Evolutionary conservation across 495 filamentous ascomycete genomes (phyloP), one percentile per base, ranked within the genome.

Genomic region (Cercophora samala): DNA sequence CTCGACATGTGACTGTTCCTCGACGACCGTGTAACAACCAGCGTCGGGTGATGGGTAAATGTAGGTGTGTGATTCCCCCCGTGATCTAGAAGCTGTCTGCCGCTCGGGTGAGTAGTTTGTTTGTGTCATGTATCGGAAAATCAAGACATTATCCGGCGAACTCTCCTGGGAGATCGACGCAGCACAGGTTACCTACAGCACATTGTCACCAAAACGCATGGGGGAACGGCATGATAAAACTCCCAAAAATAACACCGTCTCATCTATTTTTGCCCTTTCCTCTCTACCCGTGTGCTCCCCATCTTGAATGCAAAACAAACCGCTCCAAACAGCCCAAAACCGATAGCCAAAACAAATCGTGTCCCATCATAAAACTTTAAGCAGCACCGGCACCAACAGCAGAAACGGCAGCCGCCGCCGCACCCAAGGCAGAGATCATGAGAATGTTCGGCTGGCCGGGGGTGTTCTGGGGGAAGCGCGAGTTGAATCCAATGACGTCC

Each of bases 401-500:
- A 6, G 60, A 62, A 21, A 70, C 68, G 1, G 68, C 68, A 4
- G 68, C 68, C 6, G 62, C 64, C 0, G 68, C 68, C 9, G 54
- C 54, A 23, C 68, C 68, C 15, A 70, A 21, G 5, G 68, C 64
- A 18, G 64, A 62, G 5, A 67, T 17, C 68, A 70, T 70, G 37
- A 91, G 68, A 13, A 89, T 66, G 68, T 91, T 91, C 22, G 76
- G 72, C 64, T 77, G 55, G 4, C 84, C 87, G 0, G 83, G 80
- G 0, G 72, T 68, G 69, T 88, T 88, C 74, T 91, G 89, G 1
- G 82, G 84, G 69, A 82, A 86, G 1, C 89, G 78, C 8, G 85
- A 77, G 77, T 91, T 91, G 77, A 87, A 90, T 67, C 85, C 87
- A 60, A 90, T 76, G 19, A 90, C 78, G 23, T 80, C 78, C 73